A percentile compares a stretch with the other conserved stretches of the same genome.
These are phyloP conservation scores for Pulveroboletus sp. DNA, from an alignment of 768 basidiomycete species.

Conservation along the genomic window DNA sequence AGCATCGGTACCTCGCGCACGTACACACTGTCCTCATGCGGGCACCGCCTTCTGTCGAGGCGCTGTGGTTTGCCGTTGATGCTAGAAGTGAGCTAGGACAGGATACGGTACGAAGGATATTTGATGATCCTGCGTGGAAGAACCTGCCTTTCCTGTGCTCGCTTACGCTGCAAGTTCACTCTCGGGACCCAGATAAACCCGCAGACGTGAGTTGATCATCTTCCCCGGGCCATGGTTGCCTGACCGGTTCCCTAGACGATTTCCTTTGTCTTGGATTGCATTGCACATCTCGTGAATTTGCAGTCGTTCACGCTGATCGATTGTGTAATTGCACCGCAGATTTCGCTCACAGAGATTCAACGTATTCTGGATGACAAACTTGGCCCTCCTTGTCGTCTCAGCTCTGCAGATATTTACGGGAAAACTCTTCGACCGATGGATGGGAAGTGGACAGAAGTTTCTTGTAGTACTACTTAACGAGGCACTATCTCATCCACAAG, in stretches of 20 bases:
- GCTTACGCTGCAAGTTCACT: background rate
- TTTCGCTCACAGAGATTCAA: background rate
- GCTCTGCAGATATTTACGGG: background rate
- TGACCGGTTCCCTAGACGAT: conserved; percentile 3
- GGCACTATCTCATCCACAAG: background rate
- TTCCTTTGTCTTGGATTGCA: background rate
- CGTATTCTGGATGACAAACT: conserved; percentile 1
- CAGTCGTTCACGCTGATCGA: conserved; percentile 1
- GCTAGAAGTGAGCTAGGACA: fast-evolving
- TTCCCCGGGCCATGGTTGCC: background rate
- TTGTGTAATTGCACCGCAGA: too few relatives aligned
- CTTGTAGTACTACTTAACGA: background rate
- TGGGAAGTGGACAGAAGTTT: conserved; percentile 5
- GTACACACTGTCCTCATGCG: background rate
- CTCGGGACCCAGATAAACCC: too few relatives aligned
- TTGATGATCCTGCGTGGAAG: background rate
- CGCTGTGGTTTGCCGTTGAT: background rate
- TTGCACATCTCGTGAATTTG: background rate
- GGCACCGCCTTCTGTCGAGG: background rate
- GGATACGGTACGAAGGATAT: background rate
- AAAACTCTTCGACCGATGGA: background rate
- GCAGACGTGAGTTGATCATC: background rate
- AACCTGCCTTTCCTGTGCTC: conserved; percentile 6
- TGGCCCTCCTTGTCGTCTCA: background rate
- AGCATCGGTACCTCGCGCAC: background rate